These are phyloP conservation scores for Chytriomyces sp. DNA, from an alignment of 192 early-diverging fungal genomes.

Conservation along the genomic window DNA sequence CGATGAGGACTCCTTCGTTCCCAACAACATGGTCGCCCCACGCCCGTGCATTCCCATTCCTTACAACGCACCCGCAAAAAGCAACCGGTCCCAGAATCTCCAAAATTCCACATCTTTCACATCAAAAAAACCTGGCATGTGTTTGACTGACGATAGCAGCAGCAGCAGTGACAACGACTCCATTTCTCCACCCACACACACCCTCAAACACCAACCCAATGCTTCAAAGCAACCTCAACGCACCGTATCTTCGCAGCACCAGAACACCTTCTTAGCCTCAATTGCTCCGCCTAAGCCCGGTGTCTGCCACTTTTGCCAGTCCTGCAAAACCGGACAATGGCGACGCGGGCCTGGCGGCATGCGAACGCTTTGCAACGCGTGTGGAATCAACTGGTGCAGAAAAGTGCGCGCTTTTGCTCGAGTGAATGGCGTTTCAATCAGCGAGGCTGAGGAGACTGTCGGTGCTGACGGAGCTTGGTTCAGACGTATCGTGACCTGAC, in stretches of 20 bases:
- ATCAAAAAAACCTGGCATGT: too few species aligned
- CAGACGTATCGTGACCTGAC: slow-evolving; percentile 10
- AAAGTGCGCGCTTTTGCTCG: slow-evolving; percentile 21
- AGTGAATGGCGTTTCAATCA: not conserved
- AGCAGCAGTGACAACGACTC: too few species aligned
- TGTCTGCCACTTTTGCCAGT: slow-evolving; percentile 67
- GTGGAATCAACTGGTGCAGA: slow-evolving; percentile 67
- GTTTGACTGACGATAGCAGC: too few species aligned
- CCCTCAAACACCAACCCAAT: not conserved
- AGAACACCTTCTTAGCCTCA: too few species aligned
- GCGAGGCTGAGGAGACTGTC: slow-evolving; percentile 23
- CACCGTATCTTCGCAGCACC: not conserved
- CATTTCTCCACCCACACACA: not conserved
- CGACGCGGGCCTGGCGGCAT: slow-evolving; percentile 91
- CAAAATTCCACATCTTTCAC: too few species aligned
- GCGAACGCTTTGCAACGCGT: slow-evolving; percentile 93
- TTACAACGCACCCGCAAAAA: too few species aligned
- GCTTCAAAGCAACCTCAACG: not conserved
- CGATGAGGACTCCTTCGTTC: not conserved
- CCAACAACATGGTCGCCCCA: not conserved
- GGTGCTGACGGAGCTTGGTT: slow-evolving; percentile 30
- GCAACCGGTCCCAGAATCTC: too few species aligned
- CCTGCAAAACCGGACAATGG: slow-evolving; percentile 93
- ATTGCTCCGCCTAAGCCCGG: slow-evolving; percentile 4
- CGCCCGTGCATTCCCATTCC: too few species aligned